A percentile compares a stretch with the other conserved stretches of the same genome.
phyloP scores from a whole-genome alignment of 1,139 yeast species.

The Yamadazyma siamensis region DNA sequence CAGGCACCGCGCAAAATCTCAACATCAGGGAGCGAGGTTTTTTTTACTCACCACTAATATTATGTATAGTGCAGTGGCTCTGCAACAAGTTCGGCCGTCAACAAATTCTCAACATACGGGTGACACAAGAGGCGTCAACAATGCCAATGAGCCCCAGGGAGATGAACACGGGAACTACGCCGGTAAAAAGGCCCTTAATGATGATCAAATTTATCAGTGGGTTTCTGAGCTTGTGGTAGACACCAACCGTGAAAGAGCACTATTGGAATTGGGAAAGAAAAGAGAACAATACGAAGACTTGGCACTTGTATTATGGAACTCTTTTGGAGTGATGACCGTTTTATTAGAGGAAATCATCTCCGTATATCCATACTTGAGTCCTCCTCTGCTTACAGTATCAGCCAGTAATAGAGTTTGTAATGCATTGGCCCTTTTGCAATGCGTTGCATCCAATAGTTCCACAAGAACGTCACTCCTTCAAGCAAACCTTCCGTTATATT shows the following conservation, averaged over 20 bases:
- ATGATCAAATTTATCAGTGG: constrained; percentile 88
- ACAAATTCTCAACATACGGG: too few species aligned
- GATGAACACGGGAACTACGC: too few species aligned
- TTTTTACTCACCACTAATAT: too few species aligned
- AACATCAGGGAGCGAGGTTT: too few species aligned
- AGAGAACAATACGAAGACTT: constrained; percentile 93
- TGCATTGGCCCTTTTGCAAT: constrained; percentile 89
- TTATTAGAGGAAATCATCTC: constrained; percentile 83
- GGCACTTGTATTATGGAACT: constrained; percentile 91
- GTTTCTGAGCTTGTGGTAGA: constrained; percentile 86
- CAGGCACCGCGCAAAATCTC: too few species aligned
- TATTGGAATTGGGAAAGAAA: constrained; percentile 86
- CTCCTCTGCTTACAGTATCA: constrained; percentile 80
- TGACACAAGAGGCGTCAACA: too few species aligned
- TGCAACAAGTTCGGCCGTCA: constrained; percentile 7
- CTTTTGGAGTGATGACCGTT: constrained; percentile 95
- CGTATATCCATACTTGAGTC: constrained; percentile 85
- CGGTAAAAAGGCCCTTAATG: constrained; percentile 62
- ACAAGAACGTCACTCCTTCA: constrained; percentile 80
- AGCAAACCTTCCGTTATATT: constrained; percentile 88
- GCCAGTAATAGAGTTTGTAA: constrained; percentile 95
- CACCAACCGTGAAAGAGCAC: constrained; percentile 86
- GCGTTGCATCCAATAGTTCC: constrained; percentile 93
- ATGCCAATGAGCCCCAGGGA: too few species aligned
- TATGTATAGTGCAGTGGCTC: constrained; percentile 14